Conservation (phyloP, 148 eudicot genomes). For the Fallopia convolvulus region DNA sequence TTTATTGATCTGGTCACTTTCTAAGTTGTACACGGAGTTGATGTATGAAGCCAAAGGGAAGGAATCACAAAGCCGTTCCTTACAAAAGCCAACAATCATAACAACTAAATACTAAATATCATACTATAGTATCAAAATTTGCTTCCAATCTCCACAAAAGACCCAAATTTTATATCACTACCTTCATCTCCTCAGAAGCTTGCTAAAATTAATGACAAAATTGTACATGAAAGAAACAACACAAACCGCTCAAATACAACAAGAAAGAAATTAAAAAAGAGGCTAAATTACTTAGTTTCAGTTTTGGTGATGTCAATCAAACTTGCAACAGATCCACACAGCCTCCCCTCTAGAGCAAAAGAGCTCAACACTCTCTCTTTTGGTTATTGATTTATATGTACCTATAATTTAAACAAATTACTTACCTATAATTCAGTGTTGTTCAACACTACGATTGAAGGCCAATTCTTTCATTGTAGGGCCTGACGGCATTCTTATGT, state of each 20-base stretch:
- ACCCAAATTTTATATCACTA: neutral
- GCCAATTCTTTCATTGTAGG: no score
- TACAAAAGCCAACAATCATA: neutral
- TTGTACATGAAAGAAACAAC: neutral
- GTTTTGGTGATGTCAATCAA: constrained; percentile 42
- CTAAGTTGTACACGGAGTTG: no score
- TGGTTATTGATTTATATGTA: no score
- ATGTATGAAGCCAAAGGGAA: no score
- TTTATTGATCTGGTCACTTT: no score
- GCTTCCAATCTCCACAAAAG: neutral
- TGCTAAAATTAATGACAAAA: neutral
- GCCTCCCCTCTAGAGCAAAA: constrained; percentile 50
- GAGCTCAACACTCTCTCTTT: constrained; percentile 40
- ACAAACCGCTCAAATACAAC: neutral
- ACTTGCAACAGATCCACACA: constrained; percentile 50
- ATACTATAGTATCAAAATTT: neutral
- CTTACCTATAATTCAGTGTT: no score
- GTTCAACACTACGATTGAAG: no score
- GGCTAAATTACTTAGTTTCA: constrained; percentile 20
- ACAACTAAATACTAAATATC: neutral
- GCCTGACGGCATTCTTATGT: no score
- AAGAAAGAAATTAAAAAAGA: constrained; percentile 9
- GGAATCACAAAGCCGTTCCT: no score
- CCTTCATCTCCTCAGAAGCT: neutral
- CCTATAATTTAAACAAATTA: no score